Evolutionary conservation across 2,329 filamentous ascomycete genomes (phyloP).

Genomic region (Aspergillus fijiensis): DNA sequence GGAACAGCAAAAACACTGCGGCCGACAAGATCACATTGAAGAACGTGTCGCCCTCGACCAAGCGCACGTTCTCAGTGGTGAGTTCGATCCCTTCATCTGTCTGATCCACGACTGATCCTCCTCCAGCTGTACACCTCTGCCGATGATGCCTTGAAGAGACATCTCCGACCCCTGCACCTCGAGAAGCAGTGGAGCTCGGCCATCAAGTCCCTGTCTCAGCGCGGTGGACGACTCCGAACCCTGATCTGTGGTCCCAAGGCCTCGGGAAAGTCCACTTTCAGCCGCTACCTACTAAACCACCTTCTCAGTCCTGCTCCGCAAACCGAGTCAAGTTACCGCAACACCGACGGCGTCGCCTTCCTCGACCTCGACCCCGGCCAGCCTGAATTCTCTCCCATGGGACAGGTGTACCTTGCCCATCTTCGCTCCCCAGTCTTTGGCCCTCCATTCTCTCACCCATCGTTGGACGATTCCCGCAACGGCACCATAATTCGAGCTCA

Average conservation of each 20-base stretch:
- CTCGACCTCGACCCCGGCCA: slow-evolving; percentile 61
- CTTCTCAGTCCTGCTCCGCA: slow-evolving; percentile 46
- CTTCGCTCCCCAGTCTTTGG: slow-evolving; percentile 54
- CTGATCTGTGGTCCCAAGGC: slow-evolving; percentile 57
- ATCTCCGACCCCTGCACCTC: slow-evolving; percentile 44
- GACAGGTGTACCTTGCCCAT: slow-evolving; percentile 58
- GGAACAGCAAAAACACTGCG: slow-evolving; percentile 43
- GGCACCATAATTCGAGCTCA: slow-evolving; percentile 51
- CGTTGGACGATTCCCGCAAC: slow-evolving; percentile 32
- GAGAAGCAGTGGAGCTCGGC: slow-evolving; percentile 46
- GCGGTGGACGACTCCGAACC: slow-evolving; percentile 40
- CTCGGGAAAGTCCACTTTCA: slow-evolving; percentile 62
- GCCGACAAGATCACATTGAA: slow-evolving; percentile 36
- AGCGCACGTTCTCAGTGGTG: slow-evolving; percentile 44
- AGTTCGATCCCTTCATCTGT: slow-evolving; percentile 10
- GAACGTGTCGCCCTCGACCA: slow-evolving; percentile 25
- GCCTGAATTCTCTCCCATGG: slow-evolving; percentile 60
- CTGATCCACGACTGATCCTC: slow-evolving; percentile 9
- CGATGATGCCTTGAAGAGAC: slow-evolving; percentile 44
- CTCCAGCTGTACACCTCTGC: slow-evolving; percentile 42
- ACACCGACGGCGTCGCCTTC: slow-evolving; percentile 49
- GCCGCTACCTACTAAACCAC: slow-evolving; percentile 56
- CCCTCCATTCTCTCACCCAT: slow-evolving; percentile 56
- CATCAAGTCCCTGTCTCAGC: slow-evolving; percentile 46
- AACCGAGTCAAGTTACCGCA: slow-evolving; percentile 28